A percentile compares a stretch with the other conserved stretches of the same genome.
Conservation (phyloP, 306 rosid genomes). For the Acmispon strigosus region DNA sequence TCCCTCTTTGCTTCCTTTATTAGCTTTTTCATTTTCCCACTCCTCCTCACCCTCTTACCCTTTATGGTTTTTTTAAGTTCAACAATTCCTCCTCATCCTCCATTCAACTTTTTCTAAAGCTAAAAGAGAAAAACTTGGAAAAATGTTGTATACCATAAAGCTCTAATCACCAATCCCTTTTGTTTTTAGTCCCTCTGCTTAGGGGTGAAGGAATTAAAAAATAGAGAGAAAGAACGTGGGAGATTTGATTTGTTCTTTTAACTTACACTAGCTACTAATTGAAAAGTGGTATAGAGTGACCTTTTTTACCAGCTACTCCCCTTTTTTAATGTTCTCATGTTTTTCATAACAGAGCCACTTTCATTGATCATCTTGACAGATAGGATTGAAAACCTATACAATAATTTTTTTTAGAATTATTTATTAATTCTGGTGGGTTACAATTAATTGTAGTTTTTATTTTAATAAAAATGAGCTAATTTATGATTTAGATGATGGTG, state of each 20-base stretch:
- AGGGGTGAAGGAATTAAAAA: conserved; percentile 35
- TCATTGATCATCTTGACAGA: neutral
- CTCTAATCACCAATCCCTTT: conserved; percentile 14
- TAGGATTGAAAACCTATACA: no score
- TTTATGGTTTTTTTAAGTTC: conserved; percentile 13
- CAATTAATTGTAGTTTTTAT: no score
- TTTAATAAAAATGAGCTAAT: no score
- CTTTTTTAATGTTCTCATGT: neutral
- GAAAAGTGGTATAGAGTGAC: neutral
- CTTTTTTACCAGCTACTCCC: conserved; percentile 9
- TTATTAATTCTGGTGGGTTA: no score
- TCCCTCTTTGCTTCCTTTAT: conserved; percentile 11
- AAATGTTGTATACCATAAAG: conserved; percentile 20
- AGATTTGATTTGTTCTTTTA: conserved; percentile 16
- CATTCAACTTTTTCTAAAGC: conserved; percentile 40
- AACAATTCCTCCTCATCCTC: conserved; percentile 35
- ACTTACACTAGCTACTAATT: neutral
- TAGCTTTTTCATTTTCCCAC: conserved; percentile 18
- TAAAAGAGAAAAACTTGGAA: conserved; percentile 12
- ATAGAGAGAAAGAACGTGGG: conserved; percentile 13
- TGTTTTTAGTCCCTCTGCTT: conserved; percentile 30
- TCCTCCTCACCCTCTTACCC: neutral
- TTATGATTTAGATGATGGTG: no score
- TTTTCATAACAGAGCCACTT: neutral
- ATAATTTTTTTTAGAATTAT: no score